Conservation (phyloP, 1,284 basidiomycete species). For the Moniliophthora roreri region DNA sequence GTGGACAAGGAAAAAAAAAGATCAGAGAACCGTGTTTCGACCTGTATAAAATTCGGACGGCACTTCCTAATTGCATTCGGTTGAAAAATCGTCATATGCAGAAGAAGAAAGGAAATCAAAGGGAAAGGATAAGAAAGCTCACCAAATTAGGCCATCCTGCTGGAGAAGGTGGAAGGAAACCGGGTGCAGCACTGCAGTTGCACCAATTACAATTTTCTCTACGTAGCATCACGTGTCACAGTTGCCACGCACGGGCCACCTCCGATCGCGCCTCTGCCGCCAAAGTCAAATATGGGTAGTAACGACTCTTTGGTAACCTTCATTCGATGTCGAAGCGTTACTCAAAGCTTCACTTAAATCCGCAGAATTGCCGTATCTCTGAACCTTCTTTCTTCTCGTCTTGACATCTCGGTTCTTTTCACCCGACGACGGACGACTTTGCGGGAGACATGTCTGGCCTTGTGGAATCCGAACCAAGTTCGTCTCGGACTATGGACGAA, state of each 20-base stretch:
- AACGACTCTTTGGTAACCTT: no score
- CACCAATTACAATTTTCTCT: no score
- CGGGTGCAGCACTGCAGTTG: not conserved
- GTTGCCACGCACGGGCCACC: no score
- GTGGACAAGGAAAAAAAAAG: not conserved
- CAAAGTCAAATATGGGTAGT: no score
- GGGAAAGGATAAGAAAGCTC: not conserved
- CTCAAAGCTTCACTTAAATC: no score
- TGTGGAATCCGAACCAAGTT: not conserved
- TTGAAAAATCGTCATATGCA: conserved; percentile 45
- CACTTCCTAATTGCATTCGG: conserved; percentile 66
- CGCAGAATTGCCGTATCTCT: no score
- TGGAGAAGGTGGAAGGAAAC: not conserved
- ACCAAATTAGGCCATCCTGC: not conserved
- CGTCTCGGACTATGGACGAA: not conserved
- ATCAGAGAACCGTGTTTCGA: conserved; percentile 67
- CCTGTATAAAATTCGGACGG: conserved; percentile 53
- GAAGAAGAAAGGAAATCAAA: conserved; percentile 6
- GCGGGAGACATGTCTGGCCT: not conserved
- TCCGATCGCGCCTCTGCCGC: no score
- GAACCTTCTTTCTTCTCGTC: no score
- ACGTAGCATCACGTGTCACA: no score
- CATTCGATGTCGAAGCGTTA: no score
- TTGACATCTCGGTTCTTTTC: no score
- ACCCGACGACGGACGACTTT: not conserved